Conservation (phyloP, 2,329 filamentous ascomycete species). For the Botrytis fragariae region DNA sequence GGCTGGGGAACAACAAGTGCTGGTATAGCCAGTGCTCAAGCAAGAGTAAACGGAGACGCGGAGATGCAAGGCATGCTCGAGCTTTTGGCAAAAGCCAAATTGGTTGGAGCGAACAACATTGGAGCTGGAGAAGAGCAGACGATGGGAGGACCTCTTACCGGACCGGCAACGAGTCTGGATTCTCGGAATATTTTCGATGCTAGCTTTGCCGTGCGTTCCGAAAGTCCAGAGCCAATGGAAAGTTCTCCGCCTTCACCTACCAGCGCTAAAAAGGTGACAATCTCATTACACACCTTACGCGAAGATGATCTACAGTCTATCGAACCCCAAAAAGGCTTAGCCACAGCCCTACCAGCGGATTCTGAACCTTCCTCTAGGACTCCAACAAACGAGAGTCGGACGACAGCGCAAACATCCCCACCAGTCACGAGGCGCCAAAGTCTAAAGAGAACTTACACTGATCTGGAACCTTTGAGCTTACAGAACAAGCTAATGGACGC, state of each 20-base stretch:
- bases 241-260: conserved; percentile 32
- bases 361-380: conserved; percentile 54
- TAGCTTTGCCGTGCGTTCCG: conserved; percentile 62
- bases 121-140: conserved; percentile 45
- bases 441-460: conserved; percentile 85
- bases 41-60: conserved; percentile 75
- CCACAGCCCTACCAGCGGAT: conserved; percentile 30
- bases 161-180: conserved; percentile 68
- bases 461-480: conserved; percentile 69
- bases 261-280: conserved; percentile 24
- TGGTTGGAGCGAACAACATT: conserved; percentile 68
- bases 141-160: conserved; percentile 67
- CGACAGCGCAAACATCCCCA: conserved; percentile 52
- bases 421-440: conserved; percentile 61
- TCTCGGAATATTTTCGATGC: conserved; percentile 80
- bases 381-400: conserved; percentile 55
- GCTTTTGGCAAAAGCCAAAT: conserved; percentile 74
- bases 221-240: conserved; percentile 48
- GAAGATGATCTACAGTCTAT: conserved; percentile 26
- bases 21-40: conserved; percentile 78
- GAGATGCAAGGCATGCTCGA: conserved; percentile 92
- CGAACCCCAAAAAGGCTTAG: conserved; percentile 25
- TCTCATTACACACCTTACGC: conserved; percentile 16
- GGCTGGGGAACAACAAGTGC: conserved; percentile 72
- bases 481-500: conserved; percentile 84